Base-by-base conservation (phyloP, 345 rosid genomes). In the Eucalyptus erythrocorys region DNA sequence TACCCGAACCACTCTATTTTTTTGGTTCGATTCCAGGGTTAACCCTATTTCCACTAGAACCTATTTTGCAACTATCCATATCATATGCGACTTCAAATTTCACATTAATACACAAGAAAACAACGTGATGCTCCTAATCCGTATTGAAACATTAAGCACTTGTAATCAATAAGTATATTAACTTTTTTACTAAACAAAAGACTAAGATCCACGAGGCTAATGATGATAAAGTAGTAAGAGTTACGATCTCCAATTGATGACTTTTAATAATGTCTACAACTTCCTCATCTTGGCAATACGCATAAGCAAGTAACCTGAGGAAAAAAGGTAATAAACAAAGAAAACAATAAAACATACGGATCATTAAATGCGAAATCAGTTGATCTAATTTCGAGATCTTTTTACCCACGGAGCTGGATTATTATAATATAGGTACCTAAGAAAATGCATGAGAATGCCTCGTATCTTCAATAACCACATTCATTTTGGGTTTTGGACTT, bases 251-350 rank as follows among this genome's bases (percentile, higher is more conserved):
- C 89, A 97, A 89, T 91, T 95, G 92, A 87, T 89, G 96, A 87
- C 95, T 91, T 87, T 84, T 87, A 21, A 98, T 93, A 40, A 93
- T 91, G 84, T 92, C 94, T 17, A 91, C 92, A 43, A 94, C 95
- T 89, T 89, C 93, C n/a, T 94, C 94, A 90, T 88, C 94, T 89
- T 93, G 97, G 94, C 97, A 96, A 87, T 94, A 91, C 43, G 94
- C 97, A 90, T 93, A 97, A 87, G 96, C 99, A 59, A 95, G 99
- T 87, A 96, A 87, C 93, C 96, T 98, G 93, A 90, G 89, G 47
- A 90, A 37, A 37, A 30, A 42, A 19, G 21, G 22, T 14, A 21
- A 34, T 17, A 21, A 16, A 59, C 19, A 34, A 85, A 53, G 10
- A 42, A 47, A 43, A 79, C 3, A 32, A 42, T 50, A 4, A 27